phyloP scores from a whole-genome alignment of 1,139 yeast genomes.

The Debaryomycetaceae sp. region DNA sequence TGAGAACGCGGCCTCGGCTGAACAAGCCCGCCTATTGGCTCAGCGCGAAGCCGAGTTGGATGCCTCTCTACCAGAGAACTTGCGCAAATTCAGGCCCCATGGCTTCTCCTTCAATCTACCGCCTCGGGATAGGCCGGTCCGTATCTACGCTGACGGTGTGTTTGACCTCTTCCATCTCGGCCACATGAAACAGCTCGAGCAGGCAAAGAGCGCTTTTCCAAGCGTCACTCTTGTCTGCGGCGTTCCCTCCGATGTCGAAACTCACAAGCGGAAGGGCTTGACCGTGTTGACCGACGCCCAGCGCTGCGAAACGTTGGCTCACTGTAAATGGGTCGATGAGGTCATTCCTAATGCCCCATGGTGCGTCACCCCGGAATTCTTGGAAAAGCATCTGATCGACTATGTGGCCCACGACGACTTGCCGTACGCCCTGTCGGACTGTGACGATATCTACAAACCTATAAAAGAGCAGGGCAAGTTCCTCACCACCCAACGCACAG shows the following conservation, averaged over 20 bases:
- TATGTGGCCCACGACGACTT: slow-evolving; percentile 97
- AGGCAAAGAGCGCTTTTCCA: slow-evolving; percentile 86
- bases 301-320: slow-evolving; percentile 77
- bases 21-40: not conserved
- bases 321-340: slow-evolving; percentile 96
- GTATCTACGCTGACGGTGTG: slow-evolving; percentile 95
- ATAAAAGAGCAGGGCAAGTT: slow-evolving; percentile 86
- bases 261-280: slow-evolving; percentile 86
- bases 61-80: slow-evolving; percentile 49
- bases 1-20: not conserved
- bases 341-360: slow-evolving; percentile 93
- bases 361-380: slow-evolving; percentile 80
- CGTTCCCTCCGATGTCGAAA: slow-evolving; percentile 78
- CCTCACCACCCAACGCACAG: slow-evolving; percentile 90
- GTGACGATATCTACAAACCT: slow-evolving; percentile 87
- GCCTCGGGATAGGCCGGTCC: slow-evolving; percentile 73
- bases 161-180: slow-evolving; percentile 94
- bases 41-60: slow-evolving; percentile 42
- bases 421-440: slow-evolving; percentile 81
- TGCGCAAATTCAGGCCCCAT: slow-evolving; percentile 57
- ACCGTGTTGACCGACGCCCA: slow-evolving; percentile 85
- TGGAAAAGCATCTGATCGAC: slow-evolving; percentile 72
- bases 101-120: slow-evolving; percentile 72
- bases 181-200: slow-evolving; percentile 90
- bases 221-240: slow-evolving; percentile 84